Base-by-base conservation (phyloP, 441 rosid genomes). In the Populus hybrid region DNA sequence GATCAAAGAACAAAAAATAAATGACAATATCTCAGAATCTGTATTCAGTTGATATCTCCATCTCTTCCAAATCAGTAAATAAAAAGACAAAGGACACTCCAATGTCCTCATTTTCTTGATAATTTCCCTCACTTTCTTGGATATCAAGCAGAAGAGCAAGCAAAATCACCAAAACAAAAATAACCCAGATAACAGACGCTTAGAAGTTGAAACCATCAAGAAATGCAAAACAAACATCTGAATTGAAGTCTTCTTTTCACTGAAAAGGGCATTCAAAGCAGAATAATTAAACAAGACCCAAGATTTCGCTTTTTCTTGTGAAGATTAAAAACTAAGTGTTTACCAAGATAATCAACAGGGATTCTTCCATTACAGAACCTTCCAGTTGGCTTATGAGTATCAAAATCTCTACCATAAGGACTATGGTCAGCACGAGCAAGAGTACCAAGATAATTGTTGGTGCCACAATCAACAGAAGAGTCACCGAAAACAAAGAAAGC, bases 361-460 rank as follows among this genome's bases (percentile, higher is more conserved):
- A 94, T 88, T 82, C 98, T 87, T 57, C 99, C 99, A 85, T 96
- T 96, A 83, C 88, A 84, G 85, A 96, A 96, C 83, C 98, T 87
- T 34, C 99, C 97, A 2, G 99, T 96, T 16, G 99, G 94, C 21
- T 53, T 74, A 70, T 88, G 97, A 28, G 97, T 89, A 36, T 94
- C 97, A 61, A 94, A 96, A 85, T 96, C 99, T 77, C 97, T 87
- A 30, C 99, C 99, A 61, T 96, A 96, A 20, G 96, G 99, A 82
- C 85, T 95, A 34, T 89, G 97, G 79, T 94, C 94, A 2, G 98
- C 98, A 35, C 97, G 86, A 35, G 97, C 98, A n/a, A 96, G 84
- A 9, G 98, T 94, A 20, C 92, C 98, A 0, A 96, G 91, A 79
- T 81, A 94, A 80, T 93, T 96, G 75, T 92, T 94, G 42, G 91